phyloP scores from a whole-genome alignment of 129 eudicot species.

The Calendula officinalis region DNA sequence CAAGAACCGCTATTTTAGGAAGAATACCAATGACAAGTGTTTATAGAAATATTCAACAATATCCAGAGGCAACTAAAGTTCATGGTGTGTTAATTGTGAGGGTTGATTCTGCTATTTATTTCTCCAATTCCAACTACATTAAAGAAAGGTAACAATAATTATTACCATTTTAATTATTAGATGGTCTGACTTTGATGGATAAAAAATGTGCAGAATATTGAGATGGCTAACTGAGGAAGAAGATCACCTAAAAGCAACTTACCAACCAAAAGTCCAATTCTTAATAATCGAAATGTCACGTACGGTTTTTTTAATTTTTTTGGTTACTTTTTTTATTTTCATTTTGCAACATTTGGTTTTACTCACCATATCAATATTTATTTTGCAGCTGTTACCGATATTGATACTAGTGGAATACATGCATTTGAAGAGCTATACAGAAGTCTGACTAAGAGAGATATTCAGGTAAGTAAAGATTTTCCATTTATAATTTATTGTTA shows the following conservation, averaged over 20 bases:
- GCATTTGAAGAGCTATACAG: constrained; percentile 66
- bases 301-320: constrained; percentile 30
- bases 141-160: constrained; percentile 59
- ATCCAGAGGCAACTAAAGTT: constrained; percentile 68
- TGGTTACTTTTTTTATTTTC: neutral
- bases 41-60: constrained; percentile 72
- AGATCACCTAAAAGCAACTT: constrained; percentile 39
- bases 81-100: constrained; percentile 65
- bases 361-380: neutral
- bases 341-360: neutral
- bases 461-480: constrained; percentile 43
- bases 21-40: constrained; percentile 68
- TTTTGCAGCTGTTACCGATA: constrained; percentile 72
- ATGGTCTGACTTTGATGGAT: neutral
- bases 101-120: constrained; percentile 83
- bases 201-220: constrained; percentile 46
- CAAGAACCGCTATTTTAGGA: constrained; percentile 72
- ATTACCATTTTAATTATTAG: neutral
- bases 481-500: neutral
- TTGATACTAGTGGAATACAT: constrained; percentile 77
- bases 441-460: constrained; percentile 57
- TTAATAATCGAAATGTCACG: constrained; percentile 89
- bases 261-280: constrained; percentile 54
- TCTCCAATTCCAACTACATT: constrained; percentile 74
- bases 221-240: constrained; percentile 84